Percentiles rank a stretch among this genome's conserved stretches.
phyloP scores from a whole-genome alignment of 805 yeast genomes.

The Lachancea cidri region DNA sequence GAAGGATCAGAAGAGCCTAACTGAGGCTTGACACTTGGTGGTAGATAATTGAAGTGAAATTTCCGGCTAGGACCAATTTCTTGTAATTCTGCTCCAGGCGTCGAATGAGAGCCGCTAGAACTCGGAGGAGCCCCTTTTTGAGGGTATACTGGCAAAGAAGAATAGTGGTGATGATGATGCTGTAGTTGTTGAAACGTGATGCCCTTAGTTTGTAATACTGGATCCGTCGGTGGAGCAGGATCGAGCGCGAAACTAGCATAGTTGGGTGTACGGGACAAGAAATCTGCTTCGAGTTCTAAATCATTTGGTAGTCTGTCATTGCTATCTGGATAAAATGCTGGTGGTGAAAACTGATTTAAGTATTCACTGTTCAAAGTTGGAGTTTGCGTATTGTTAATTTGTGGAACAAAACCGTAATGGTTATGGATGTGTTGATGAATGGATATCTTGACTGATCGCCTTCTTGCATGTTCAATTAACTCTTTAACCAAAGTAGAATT shows the following conservation, averaged over 20 bases:
- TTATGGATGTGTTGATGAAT: constrained; percentile 86
- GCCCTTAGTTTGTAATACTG: background rate
- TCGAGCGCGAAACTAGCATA: constrained; percentile 20
- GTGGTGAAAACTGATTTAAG: constrained; percentile 1
- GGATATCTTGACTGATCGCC: constrained; percentile 53
- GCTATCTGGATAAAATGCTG: constrained; percentile 1
- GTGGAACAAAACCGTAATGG: constrained; percentile 44
- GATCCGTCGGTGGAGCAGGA: constrained; percentile 10
- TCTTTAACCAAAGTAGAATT: constrained; percentile 51
- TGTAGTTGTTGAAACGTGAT: background rate
- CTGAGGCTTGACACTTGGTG: constrained; percentile 71
- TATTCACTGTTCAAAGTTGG: constrained; percentile 1
- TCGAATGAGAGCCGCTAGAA: constrained; percentile 19
- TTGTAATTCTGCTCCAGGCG: constrained; percentile 24
- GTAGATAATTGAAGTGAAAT: constrained; percentile 70
- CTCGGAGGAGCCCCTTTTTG: constrained; percentile 11
- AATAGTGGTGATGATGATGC: constrained; percentile 4
- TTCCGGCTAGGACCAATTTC: constrained; percentile 53
- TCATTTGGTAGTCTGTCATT: background rate
- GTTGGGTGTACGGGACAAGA: constrained; percentile 21
- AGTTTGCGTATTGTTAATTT: background rate
- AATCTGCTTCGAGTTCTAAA: constrained; percentile 13
- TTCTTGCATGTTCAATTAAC: constrained; percentile 56
- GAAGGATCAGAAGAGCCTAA: constrained; percentile 53
- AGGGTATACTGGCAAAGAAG: constrained; percentile 6